Conservation (phyloP, 192 early-diverging fungal species). For the Diversispora epigaea region DNA sequence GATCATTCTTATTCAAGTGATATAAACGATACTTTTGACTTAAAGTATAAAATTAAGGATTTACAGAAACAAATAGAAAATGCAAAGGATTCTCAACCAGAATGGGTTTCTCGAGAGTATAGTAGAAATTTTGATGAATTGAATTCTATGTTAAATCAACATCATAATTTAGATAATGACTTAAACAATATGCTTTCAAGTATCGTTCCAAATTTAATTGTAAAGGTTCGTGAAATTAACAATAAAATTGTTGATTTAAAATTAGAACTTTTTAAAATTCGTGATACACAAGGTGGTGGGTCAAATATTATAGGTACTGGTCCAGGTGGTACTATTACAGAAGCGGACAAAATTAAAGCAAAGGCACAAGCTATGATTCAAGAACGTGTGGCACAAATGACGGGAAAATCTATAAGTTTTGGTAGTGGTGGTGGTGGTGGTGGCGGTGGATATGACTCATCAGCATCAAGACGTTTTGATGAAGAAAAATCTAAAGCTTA, state of each 20-base stretch:
- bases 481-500: conserved; percentile 43
- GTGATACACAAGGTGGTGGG: conserved; percentile 26
- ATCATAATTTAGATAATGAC: conserved; percentile 49
- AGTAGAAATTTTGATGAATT: conserved; percentile 44
- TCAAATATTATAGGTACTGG: conserved; percentile 50
- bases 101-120: conserved; percentile 33
- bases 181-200: conserved; percentile 40
- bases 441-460: conserved; percentile 19
- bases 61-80: conserved; percentile 36
- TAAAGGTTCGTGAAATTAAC: conserved; percentile 47
- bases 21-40: conserved; percentile 42
- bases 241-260: conserved; percentile 47
- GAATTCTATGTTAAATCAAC: conserved; percentile 46
- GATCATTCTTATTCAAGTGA: conserved; percentile 30
- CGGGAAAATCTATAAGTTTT: conserved; percentile 43
- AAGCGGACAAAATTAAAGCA: conserved; percentile 53
- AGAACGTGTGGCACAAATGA: conserved; percentile 50
- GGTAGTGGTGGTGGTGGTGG: conserved; percentile 34
- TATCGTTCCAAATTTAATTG: conserved; percentile 39
- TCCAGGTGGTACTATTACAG: conserved; percentile 52
- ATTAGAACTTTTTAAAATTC: conserved; percentile 42
- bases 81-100: conserved; percentile 32
- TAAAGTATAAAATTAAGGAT: conserved; percentile 45
- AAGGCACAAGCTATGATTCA: conserved; percentile 54
- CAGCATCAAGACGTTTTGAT: conserved; percentile 36